Evolutionary conservation across 2,329 filamentous ascomycete genomes (phyloP).

Genomic region (Cadophora sp.): DNA sequence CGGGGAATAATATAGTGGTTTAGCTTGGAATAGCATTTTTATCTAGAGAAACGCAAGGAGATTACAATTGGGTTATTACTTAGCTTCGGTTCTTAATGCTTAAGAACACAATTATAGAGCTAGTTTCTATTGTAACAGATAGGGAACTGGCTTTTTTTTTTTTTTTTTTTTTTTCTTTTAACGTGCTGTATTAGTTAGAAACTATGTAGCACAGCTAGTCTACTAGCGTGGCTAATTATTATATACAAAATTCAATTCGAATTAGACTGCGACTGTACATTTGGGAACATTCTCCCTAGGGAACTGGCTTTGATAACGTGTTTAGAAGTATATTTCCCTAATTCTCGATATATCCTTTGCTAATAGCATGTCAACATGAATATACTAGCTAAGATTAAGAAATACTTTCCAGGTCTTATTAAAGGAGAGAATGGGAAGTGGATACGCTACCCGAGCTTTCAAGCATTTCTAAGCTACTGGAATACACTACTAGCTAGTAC

Average conservation of each 20-base stretch:
- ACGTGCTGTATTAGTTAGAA: too few species aligned
- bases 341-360: neutral
- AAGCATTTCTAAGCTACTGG: neutral
- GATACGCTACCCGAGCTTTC: neutral
- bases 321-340: neutral
- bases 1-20: slow-evolving; percentile 4
- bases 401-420: neutral
- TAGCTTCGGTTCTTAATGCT: neutral
- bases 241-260: too few species aligned
- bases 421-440: neutral
- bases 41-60: neutral
- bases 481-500: neutral
- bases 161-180: too few species aligned
- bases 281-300: too few species aligned
- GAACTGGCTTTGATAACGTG: neutral
- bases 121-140: slow-evolving; percentile 5
- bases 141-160: too few species aligned
- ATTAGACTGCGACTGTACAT: too few species aligned
- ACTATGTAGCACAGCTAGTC: too few species aligned
- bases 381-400: neutral
- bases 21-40: neutral
- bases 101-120: neutral
- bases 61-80: neutral
- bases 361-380: neutral
- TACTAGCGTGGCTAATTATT: too few species aligned